Conservation (phyloP, 495 filamentous ascomycete species). For the Massariosphaeria phaeospora region DNA sequence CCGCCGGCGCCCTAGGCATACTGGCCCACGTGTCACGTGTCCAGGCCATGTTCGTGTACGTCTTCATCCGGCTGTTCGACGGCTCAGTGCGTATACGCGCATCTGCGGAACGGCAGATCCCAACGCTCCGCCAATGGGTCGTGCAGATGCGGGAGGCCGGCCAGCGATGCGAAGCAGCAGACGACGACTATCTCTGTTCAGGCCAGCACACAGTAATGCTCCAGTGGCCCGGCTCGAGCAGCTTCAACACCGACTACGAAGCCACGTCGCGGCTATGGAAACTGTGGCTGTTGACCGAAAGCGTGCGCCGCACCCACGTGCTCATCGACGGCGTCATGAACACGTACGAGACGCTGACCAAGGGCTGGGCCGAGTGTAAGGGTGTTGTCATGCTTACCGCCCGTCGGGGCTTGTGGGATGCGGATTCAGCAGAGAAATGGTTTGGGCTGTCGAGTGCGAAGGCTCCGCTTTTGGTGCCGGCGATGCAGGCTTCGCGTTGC, state of each 20-base stretch:
- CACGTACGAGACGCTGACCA: slow-evolving; percentile 13
- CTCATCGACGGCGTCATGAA: slow-evolving; percentile 9
- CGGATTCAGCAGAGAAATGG: slow-evolving; percentile 4
- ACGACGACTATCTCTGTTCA: slow-evolving; percentile 6
- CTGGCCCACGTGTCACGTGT: slow-evolving; percentile 23
- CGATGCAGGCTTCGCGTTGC: not conserved
- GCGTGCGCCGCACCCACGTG: slow-evolving; percentile 30
- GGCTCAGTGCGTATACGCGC: slow-evolving; percentile 23
- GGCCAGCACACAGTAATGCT: slow-evolving; percentile 6
- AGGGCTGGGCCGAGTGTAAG: slow-evolving; percentile 19
- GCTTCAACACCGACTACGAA: slow-evolving; percentile 3
- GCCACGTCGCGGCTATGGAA: slow-evolving; percentile 19
- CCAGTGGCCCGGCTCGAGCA: slow-evolving; percentile 7
- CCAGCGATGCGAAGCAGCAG: not conserved
- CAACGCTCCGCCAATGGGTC: slow-evolving; percentile 19
- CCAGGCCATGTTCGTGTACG: slow-evolving; percentile 27
- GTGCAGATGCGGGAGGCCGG: slow-evolving; percentile 11
- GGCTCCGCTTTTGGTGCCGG: not conserved
- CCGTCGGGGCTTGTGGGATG: slow-evolving; percentile 28
- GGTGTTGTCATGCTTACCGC: slow-evolving; percentile 25
- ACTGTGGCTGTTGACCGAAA: slow-evolving; percentile 28
- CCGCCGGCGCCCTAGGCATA: slow-evolving; percentile 8
- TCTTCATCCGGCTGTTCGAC: slow-evolving; percentile 28
- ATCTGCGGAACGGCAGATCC: slow-evolving; percentile 21
- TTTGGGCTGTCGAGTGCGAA: not conserved